Evolutionary conservation across 495 filamentous ascomycete genomes (phyloP).

Genomic region (Penicillium atrosanguineum): DNA sequence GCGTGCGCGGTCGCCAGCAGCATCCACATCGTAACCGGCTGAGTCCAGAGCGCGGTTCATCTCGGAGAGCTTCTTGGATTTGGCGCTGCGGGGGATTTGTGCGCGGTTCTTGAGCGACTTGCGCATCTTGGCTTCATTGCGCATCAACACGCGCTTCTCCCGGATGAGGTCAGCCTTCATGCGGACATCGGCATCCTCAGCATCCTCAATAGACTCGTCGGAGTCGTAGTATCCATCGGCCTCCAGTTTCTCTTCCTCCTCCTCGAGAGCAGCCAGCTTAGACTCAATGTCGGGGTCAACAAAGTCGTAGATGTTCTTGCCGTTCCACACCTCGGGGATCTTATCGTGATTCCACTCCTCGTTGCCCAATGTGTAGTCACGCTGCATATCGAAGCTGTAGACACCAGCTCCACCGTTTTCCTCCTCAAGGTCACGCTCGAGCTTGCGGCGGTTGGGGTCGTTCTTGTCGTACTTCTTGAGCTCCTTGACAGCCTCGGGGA

Average conservation of each 20-base stretch:
- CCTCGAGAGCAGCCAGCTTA: constrained; percentile 86
- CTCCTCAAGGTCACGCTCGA: constrained; percentile 86
- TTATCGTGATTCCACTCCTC: constrained; percentile 94
- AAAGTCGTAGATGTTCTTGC: constrained; percentile 95
- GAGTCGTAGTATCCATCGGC: constrained; percentile 79
- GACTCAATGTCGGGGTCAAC: constrained; percentile 94
- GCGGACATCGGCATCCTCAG: constrained; percentile 78
- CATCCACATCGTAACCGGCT: constrained; percentile 77
- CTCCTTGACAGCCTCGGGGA: constrained; percentile 78
- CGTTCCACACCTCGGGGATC: constrained; percentile 88
- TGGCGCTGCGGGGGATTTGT: constrained; percentile 74
- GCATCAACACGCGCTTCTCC: constrained; percentile 82
- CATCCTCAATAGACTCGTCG: constrained; percentile 68
- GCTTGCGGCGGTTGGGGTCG: constrained; percentile 73
- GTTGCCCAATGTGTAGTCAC: constrained; percentile 79
- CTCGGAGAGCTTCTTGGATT: constrained; percentile 72
- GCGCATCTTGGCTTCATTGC: constrained; percentile 86
- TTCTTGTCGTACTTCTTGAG: constrained; percentile 85
- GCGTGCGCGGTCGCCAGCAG: constrained; percentile 69
- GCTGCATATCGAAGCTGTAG: constrained; percentile 86
- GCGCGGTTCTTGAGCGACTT: constrained; percentile 96
- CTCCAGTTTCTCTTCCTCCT: constrained; percentile 89
- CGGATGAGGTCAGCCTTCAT: constrained; percentile 93
- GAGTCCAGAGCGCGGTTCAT: constrained; percentile 81
- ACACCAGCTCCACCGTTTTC: constrained; percentile 94